Conservation (phyloP, 768 basidiomycete species). For the Mycena galopus region DNA sequence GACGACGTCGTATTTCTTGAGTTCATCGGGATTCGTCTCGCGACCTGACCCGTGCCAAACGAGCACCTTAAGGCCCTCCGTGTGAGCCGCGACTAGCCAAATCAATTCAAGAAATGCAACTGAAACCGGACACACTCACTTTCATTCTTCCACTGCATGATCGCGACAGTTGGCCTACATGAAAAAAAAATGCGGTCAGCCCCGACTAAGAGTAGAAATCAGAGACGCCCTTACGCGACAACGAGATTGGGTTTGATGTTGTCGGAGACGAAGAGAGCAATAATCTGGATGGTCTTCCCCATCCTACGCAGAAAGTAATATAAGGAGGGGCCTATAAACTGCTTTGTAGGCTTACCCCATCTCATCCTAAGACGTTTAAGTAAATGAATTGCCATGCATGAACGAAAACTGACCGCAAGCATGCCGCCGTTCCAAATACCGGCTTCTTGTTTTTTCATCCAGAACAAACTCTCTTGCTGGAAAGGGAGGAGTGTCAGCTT, state of each 20-base stretch:
- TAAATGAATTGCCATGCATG: not conserved
- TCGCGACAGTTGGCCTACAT: conserved; percentile 64
- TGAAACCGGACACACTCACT: conserved; percentile 43
- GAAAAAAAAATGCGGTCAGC: conserved; percentile 1
- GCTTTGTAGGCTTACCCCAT: conserved; percentile 76
- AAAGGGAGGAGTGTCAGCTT: conserved; percentile 92
- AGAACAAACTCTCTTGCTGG: conserved; percentile 93
- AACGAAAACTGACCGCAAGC: conserved; percentile 77
- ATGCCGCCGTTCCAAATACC: conserved; percentile 92
- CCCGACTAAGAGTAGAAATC: conserved; percentile 69
- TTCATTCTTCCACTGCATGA: conserved; percentile 94
- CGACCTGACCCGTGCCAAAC: conserved; percentile 93
- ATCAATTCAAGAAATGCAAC: not conserved
- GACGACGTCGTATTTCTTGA: conserved; percentile 92
- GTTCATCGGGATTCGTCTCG: conserved; percentile 71
- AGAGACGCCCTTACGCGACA: conserved; percentile 75
- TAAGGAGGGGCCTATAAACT: not conserved
- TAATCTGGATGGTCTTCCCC: conserved; percentile 98
- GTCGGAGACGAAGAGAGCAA: conserved; percentile 88
- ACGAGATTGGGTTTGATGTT: conserved; percentile 87
- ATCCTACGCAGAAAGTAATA: conserved; percentile 61
- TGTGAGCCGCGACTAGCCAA: conserved; percentile 73
- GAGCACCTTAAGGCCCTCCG: conserved; percentile 84
- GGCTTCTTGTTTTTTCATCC: conserved; percentile 96
- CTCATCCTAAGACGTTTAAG: conserved; percentile 69